Percentiles rank a stretch among this genome's conserved stretches.
phyloP scores from a whole-genome alignment of 1,284 basidiomycete species.

The Wolfiporia cocos region DNA sequence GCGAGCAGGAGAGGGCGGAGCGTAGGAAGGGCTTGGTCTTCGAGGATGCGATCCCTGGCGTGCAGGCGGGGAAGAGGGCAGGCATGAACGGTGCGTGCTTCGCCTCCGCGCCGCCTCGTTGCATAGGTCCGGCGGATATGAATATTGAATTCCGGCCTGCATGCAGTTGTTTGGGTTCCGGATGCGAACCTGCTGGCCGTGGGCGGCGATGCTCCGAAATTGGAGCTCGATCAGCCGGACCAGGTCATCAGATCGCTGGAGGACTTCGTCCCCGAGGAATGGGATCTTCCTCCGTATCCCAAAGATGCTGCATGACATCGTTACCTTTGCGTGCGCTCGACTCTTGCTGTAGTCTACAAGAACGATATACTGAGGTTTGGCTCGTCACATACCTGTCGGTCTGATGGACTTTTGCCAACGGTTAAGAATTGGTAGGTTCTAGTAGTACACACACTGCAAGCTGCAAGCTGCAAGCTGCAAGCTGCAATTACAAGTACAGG shows the following conservation, averaged over 20 bases:
- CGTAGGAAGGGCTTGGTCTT: slow-evolving; percentile 64
- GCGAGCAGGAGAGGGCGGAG: slow-evolving; percentile 37
- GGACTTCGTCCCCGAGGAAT: slow-evolving; percentile 66
- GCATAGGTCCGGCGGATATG: too few species aligned
- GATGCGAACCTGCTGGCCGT: slow-evolving; percentile 50
- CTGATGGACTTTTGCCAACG: too few species aligned
- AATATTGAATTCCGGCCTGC: too few species aligned
- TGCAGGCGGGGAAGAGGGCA: slow-evolving; percentile 71
- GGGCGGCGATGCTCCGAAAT: slow-evolving; percentile 36
- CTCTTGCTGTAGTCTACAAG: too few species aligned
- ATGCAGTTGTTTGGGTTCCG: slow-evolving; percentile 71
- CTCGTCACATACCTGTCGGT: too few species aligned
- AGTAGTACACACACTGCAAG: too few species aligned
- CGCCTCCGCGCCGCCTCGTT: too few species aligned
- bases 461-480: too few species aligned
- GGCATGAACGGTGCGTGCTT: slow-evolving; percentile 73
- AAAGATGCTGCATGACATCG: slow-evolving; percentile 6
- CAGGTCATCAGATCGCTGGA: slow-evolving; percentile 52
- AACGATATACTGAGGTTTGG: too few species aligned
- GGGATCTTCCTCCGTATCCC: slow-evolving; percentile 67
- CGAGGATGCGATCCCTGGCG: slow-evolving; percentile 68
- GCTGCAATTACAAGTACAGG: neutral
- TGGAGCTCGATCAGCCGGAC: slow-evolving; percentile 41
- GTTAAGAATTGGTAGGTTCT: too few species aligned
- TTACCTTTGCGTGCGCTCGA: neutral